Conservation (phyloP, 495 filamentous ascomycete species). For the Aspergillus nanangensis region DNA sequence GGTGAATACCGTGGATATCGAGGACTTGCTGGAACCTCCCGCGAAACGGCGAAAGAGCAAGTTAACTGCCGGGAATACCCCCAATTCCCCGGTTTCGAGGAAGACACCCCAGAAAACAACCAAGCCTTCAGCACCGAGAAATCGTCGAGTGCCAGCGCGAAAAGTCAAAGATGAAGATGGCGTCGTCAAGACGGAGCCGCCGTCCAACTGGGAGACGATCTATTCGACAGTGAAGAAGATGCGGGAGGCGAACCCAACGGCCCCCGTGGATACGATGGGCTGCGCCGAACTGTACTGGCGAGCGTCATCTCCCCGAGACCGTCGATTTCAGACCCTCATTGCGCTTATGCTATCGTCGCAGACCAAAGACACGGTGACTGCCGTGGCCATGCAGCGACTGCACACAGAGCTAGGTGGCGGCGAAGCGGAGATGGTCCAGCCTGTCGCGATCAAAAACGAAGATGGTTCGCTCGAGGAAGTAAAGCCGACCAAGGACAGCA, state of each 20-base stretch:
- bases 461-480: slow-evolving; percentile 12
- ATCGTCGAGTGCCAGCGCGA: slow-evolving; percentile 60
- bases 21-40: slow-evolving; percentile 51
- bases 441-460: slow-evolving; percentile 12
- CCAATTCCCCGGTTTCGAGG: slow-evolving; percentile 14
- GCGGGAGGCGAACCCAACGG: slow-evolving; percentile 65
- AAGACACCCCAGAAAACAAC: too few relatives aligned
- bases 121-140: slow-evolving; percentile 28
- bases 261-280: slow-evolving; percentile 97
- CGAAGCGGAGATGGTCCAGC: slow-evolving; percentile 4
- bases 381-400: slow-evolving; percentile 74
- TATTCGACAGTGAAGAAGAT: slow-evolving; percentile 76
- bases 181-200: slow-evolving; percentile 55
- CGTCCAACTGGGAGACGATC: slow-evolving; percentile 79
- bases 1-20: slow-evolving; percentile 51
- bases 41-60: slow-evolving; percentile 51
- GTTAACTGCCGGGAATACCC: slow-evolving; percentile 13
- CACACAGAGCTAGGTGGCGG: slow-evolving; percentile 63
- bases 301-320: slow-evolving; percentile 46
- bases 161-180: slow-evolving; percentile 55
- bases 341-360: slow-evolving; percentile 95
- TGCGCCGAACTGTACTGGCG: slow-evolving; percentile 68
- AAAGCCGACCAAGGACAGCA: slow-evolving; percentile 42
- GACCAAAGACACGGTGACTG: slow-evolving; percentile 93
- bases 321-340: slow-evolving; percentile 85